These are phyloP conservation scores for Ceriops zippeliana DNA, from an alignment of 345 rosid species.

Conservation along the genomic window DNA sequence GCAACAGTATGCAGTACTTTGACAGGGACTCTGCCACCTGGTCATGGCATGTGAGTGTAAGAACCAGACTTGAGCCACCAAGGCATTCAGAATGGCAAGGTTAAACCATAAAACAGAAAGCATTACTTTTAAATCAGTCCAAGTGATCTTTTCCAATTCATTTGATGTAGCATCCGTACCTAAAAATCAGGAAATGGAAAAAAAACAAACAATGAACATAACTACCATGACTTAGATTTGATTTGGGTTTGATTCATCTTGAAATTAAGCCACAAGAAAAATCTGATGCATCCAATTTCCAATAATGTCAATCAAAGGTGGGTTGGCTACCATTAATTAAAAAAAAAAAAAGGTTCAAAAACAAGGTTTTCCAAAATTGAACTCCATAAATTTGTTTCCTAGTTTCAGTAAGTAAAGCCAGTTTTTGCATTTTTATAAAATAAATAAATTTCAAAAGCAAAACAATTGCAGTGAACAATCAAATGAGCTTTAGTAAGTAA, in stretches of 20 bases:
- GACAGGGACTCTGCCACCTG: constrained; percentile 72
- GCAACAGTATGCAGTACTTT: constrained; percentile 71
- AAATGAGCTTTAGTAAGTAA: too few species aligned
- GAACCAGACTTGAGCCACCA: neutral
- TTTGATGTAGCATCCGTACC: constrained; percentile 54
- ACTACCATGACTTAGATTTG: neutral
- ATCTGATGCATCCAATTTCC: neutral
- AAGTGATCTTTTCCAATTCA: constrained; percentile 54
- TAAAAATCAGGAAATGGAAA: constrained; percentile 19
- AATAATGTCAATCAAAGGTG: too few species aligned
- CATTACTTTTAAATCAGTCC: constrained; percentile 53
- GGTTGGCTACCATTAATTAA: too few species aligned
- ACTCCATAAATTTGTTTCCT: too few species aligned
- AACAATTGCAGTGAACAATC: too few species aligned
- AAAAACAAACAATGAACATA: neutral
- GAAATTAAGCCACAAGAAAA: too few species aligned
- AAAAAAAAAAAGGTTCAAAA: too few species aligned
- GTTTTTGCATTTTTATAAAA: too few species aligned
- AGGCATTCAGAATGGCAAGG: neutral
- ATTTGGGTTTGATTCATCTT: too few species aligned
- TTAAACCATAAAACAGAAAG: neutral
- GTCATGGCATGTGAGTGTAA: constrained; percentile 6
- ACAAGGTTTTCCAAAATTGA: too few species aligned
- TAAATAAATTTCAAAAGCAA: too few species aligned
- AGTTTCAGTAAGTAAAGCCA: too few species aligned